A percentile compares a stretch with the other conserved stretches of the same genome.
These are phyloP conservation scores for Thraustochytrium sp. DNA, from an alignment of 352 stramenopile genomes.

Conservation along the genomic window DNA sequence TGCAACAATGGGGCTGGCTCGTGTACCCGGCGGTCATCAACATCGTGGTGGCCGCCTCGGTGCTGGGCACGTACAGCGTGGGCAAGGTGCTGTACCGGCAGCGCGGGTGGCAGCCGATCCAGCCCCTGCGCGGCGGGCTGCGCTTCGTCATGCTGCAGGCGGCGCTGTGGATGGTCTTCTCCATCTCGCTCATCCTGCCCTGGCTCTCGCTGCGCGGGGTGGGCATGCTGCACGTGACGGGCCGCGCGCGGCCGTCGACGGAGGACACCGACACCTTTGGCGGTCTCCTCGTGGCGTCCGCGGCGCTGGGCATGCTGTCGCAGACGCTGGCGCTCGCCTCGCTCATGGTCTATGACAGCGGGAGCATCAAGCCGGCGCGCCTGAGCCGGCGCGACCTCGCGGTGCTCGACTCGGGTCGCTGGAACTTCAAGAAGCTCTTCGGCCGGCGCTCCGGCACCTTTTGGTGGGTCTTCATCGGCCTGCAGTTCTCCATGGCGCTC, in stretches of 20 bases:
- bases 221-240: background rate
- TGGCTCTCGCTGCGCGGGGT: conserved; percentile 18
- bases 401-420: background rate
- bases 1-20: background rate
- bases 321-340: conserved; percentile 2
- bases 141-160: conserved; percentile 21
- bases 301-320: conserved; percentile 16
- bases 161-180: conserved; percentile 15
- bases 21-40: conserved; percentile 24
- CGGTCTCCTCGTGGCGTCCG: conserved; percentile 3
- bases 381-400: background rate
- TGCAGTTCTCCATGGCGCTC: conserved; percentile 37
- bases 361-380: background rate
- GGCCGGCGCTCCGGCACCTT: conserved; percentile 19
- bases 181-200: background rate
- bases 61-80: conserved; percentile 6
- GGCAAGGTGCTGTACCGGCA: conserved; percentile 29
- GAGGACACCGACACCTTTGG: conserved; percentile 11
- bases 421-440: conserved; percentile 35
- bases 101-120: conserved; percentile 14
- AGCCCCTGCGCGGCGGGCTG: conserved; percentile 16
- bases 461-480: conserved; percentile 31
- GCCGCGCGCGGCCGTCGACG: background rate
- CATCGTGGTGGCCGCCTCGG: background rate
- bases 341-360: conserved; percentile 35